Evolutionary conservation across 176 grass and related monocot species (phyloP).

Genomic region (Elymus sibiricus): DNA sequence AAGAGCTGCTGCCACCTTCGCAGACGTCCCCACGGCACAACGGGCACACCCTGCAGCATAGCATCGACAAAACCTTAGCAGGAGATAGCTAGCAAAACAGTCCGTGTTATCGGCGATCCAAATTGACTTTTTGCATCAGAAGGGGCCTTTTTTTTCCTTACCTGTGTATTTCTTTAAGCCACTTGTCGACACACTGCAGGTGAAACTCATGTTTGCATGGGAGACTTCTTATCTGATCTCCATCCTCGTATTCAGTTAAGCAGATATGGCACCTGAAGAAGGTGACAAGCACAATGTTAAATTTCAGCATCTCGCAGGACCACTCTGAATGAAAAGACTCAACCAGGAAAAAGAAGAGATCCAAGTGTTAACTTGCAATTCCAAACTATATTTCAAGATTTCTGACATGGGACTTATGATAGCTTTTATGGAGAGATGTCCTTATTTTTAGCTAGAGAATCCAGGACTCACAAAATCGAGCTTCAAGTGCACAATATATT

Average conservation of each 20-base stretch:
- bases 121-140: background rate
- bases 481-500: background rate
- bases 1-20: constrained; percentile 33
- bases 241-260: constrained; percentile 87
- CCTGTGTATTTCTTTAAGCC: constrained; percentile 97
- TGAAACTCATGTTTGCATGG: constrained; percentile 94
- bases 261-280: constrained; percentile 82
- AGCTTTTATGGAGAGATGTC: background rate
- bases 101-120: background rate
- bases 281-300: background rate
- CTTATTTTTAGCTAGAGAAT: background rate
- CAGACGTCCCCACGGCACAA: constrained; percentile 78
- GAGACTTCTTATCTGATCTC: constrained; percentile 81
- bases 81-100: background rate
- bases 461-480: background rate
- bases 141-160: constrained; percentile 6
- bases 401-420: background rate
- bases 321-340: background rate
- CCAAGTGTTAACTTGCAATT: background rate
- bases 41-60: constrained; percentile 64
- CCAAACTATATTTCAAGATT: background rate
- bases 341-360: background rate
- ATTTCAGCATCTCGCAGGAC: background rate
- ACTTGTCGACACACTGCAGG: constrained; percentile 82
- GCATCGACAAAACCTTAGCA: background rate